A percentile compares a stretch with the other conserved stretches of the same genome.
Conservation (phyloP, 108 stramenopile genomes). For the Pseudonitzschia multiseries region DNA sequence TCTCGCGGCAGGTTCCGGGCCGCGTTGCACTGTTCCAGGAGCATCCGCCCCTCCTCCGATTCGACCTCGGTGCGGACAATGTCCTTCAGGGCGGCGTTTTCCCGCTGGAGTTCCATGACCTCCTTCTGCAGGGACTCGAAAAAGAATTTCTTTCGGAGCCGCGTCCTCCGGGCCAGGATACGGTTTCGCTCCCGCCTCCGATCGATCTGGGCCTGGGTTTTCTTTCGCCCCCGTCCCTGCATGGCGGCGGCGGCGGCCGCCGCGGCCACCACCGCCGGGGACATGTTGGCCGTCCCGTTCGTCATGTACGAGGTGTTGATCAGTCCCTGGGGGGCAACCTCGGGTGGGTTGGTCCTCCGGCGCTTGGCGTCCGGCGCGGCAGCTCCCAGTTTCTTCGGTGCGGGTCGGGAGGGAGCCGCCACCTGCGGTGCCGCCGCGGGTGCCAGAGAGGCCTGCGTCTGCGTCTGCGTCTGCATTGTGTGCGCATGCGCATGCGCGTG, state of each 20-base stretch:
- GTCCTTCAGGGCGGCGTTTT: slow-evolving; percentile 78
- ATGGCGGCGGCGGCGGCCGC: slow-evolving; percentile 25
- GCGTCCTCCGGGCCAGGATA: slow-evolving; percentile 91
- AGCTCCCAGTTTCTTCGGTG: not conserved
- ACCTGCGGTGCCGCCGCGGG: slow-evolving; percentile 5
- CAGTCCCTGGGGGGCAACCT: slow-evolving; percentile 19
- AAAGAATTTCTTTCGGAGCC: slow-evolving; percentile 97
- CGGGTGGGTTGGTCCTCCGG: slow-evolving; percentile 3
- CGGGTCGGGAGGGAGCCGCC: too few species aligned
- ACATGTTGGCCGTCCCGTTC: slow-evolving; percentile 2
- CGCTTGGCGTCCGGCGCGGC: not conserved
- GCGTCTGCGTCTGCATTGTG: not conserved
- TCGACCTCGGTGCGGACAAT: slow-evolving; percentile 62
- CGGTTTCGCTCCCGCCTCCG: slow-evolving; percentile 89
- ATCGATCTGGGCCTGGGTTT: slow-evolving; percentile 87
- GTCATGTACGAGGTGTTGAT: slow-evolving; percentile 14
- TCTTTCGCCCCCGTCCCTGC: slow-evolving; percentile 43
- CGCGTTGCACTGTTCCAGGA: slow-evolving; percentile 69
- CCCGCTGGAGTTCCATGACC: slow-evolving; percentile 77
- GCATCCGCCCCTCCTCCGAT: slow-evolving; percentile 39
- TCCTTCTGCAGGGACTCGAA: slow-evolving; percentile 94
- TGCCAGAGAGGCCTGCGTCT: slow-evolving; percentile 1
- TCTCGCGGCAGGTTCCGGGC: slow-evolving; percentile 57
- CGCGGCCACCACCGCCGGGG: slow-evolving; percentile 17
- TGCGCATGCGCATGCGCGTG: slow-evolving; percentile 2